Conservation (phyloP, 2,329 filamentous ascomycete genomes). For the Fusarium denticulatum region DNA sequence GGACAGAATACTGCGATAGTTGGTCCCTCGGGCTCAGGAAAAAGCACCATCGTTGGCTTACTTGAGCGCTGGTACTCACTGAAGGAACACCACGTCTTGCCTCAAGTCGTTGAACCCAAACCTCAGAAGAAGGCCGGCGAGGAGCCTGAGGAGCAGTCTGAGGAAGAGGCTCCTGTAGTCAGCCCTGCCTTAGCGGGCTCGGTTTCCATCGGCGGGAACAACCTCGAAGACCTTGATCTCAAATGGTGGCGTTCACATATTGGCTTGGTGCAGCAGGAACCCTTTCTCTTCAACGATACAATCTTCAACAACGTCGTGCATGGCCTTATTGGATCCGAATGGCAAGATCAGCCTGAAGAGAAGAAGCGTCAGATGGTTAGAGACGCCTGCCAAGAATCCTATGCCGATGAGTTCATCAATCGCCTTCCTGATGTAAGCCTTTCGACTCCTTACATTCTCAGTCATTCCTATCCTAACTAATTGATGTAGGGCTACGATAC, state of each 20-base stretch:
- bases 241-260: constrained; percentile 39
- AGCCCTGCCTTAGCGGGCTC: neutral
- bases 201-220: neutral
- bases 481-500: constrained; percentile 54
- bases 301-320: constrained; percentile 57
- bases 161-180: neutral
- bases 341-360: constrained; percentile 50
- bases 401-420: constrained; percentile 63
- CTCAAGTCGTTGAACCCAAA: constrained; percentile 4
- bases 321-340: constrained; percentile 53
- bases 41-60: constrained; percentile 74
- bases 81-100: constrained; percentile 21
- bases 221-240: constrained; percentile 30
- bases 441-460: constrained; percentile 8
- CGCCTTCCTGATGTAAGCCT: constrained; percentile 54
- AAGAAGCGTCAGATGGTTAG: constrained; percentile 54
- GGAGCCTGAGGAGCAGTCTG: neutral
- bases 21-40: constrained; percentile 74
- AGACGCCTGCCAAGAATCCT: constrained; percentile 62
- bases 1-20: constrained; percentile 75
- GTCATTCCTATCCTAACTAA: neutral
- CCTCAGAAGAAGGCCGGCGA: neutral
- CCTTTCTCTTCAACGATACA: constrained; percentile 64
- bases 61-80: constrained; percentile 71
- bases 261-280: constrained; percentile 63